phyloP scores from a whole-genome alignment of 805 yeast genomes.

The Nakazawaea laoshanensis region DNA sequence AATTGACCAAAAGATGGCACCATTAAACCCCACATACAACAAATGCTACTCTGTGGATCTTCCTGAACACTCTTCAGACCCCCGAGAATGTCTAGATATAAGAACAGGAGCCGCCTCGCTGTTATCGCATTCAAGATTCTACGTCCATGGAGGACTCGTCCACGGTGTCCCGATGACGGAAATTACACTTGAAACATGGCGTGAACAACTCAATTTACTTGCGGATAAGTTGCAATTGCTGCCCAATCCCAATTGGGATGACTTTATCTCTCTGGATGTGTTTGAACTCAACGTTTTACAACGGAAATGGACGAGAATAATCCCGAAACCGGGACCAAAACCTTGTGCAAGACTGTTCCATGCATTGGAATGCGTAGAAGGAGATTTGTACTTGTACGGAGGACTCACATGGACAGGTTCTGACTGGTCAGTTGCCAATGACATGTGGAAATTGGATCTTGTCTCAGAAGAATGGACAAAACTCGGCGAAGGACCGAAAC shows the following conservation, averaged over 20 bases:
- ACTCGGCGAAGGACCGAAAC: slow-evolving; percentile 32
- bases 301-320: slow-evolving; percentile 39
- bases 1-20: slow-evolving; percentile 54
- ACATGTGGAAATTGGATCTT: slow-evolving; percentile 54
- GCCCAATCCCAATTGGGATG: slow-evolving; percentile 13
- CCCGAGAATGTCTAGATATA: slow-evolving; percentile 44
- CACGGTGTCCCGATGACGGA: slow-evolving; percentile 41
- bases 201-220: slow-evolving; percentile 18
- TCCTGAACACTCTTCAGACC: slow-evolving; percentile 41
- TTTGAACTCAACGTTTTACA: slow-evolving; percentile 53
- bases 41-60: slow-evolving; percentile 46
- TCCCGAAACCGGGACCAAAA: slow-evolving; percentile 10
- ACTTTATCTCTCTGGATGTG: slow-evolving; percentile 53
- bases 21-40: slow-evolving; percentile 57
- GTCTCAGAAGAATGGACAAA: slow-evolving; percentile 45
- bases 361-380: slow-evolving; percentile 41
- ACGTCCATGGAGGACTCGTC: slow-evolving; percentile 63
- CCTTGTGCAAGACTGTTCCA: slow-evolving; percentile 52
- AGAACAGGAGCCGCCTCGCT: slow-evolving; percentile 64
- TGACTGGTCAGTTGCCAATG: slow-evolving; percentile 31
- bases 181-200: slow-evolving; percentile 30
- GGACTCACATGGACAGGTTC: no score
- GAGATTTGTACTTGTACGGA: slow-evolving; percentile 53
- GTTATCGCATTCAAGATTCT: slow-evolving; percentile 49
- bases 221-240: slow-evolving; percentile 15